Evolutionary conservation across 208 protist genomes (phyloP).

Genomic region (Leishmania amazonensis): DNA sequence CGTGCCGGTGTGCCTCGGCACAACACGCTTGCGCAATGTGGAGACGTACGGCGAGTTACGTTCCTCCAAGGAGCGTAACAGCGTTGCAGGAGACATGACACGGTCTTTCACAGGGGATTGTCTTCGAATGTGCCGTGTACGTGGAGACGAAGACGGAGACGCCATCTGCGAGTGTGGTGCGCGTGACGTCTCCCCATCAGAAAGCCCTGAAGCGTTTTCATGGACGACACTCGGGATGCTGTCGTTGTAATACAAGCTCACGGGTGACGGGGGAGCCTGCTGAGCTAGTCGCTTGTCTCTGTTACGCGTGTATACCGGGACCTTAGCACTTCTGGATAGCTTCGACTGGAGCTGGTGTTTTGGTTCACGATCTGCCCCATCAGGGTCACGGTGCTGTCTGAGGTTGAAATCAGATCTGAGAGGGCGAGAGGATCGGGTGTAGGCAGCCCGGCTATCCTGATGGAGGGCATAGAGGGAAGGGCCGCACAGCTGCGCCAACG

Average conservation of each 20-base stretch:
- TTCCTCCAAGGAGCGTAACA: conserved; percentile 5
- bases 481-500: neutral
- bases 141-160: neutral
- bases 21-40: conserved; percentile 17
- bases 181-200: neutral
- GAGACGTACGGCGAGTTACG: conserved; percentile 12
- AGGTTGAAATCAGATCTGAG: neutral
- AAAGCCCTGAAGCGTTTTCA: no score
- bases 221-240: neutral
- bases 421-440: neutral
- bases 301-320: neutral
- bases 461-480: neutral
- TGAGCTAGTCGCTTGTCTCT: neutral
- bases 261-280: neutral
- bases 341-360: neutral
- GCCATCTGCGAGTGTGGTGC: neutral
- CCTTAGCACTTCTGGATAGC: neutral
- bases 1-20: conserved; percentile 24
- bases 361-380: neutral
- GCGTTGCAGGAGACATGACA: conserved; percentile 7
- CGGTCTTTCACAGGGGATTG: neutral
- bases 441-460: neutral
- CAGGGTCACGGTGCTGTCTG: neutral
- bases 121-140: neutral
- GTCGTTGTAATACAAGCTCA: neutral